phyloP scores from a whole-genome alignment of 441 rosid species.

The Mallotus japonicus region DNA sequence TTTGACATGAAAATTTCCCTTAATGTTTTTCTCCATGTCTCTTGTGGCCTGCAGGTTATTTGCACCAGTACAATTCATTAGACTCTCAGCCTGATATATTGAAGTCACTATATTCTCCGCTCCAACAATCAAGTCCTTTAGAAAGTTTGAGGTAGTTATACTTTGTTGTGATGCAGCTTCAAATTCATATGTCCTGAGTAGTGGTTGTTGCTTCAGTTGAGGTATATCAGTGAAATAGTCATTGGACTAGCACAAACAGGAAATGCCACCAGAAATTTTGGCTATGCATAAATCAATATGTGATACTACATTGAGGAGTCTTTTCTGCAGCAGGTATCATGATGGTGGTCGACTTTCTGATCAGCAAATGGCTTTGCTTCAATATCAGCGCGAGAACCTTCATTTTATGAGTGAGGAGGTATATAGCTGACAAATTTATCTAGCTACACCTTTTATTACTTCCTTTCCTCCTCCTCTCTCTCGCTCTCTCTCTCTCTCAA shows the following conservation, averaged over 20 bases:
- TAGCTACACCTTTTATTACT: constrained; percentile 5
- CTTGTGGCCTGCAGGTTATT: constrained; percentile 60
- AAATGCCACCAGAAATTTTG: not conserved
- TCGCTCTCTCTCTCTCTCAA: not conserved
- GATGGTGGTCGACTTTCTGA: constrained; percentile 97
- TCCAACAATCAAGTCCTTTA: constrained; percentile 89
- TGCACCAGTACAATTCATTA: constrained; percentile 79
- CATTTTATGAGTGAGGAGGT: constrained; percentile 97
- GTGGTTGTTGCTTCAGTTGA: constrained; percentile 11
- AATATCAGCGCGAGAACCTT: constrained; percentile 95
- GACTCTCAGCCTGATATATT: constrained; percentile 94
- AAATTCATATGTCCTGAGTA: not conserved
- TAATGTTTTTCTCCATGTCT: constrained; percentile 3
- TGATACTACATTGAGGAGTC: constrained; percentile 13
- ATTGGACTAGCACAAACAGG: constrained; percentile 3
- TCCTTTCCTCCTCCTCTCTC: not conserved
- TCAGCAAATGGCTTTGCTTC: constrained; percentile 97
- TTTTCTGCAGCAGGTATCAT: constrained; percentile 64
- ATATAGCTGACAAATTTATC: constrained; percentile 11
- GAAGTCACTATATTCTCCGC: constrained; percentile 94
- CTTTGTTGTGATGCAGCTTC: not conserved
- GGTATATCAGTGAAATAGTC: constrained; percentile 6
- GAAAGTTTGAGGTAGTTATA: constrained; percentile 78
- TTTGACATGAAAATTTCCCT: constrained; percentile 6
- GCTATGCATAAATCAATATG: not conserved